These are phyloP conservation scores for Blastobotrys attinorum DNA, from an alignment of 805 yeast genomes.

Conservation along the genomic window DNA sequence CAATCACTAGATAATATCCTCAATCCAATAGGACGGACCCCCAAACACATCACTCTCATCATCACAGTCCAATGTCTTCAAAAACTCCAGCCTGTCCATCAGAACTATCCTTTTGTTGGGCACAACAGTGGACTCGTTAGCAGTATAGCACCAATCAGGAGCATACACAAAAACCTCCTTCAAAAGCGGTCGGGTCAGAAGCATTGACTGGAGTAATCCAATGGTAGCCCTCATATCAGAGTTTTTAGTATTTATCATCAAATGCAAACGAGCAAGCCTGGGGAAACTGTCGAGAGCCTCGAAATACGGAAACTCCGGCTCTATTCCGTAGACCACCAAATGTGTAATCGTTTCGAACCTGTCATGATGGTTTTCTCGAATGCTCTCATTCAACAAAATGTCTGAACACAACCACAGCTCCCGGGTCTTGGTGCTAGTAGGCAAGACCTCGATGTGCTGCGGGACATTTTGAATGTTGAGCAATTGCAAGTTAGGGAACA, in stretches of 20 bases:
- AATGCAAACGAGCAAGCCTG: background rate
- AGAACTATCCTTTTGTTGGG: background rate
- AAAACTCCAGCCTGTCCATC: background rate
- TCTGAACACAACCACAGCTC: background rate
- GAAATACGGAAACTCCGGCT: background rate
- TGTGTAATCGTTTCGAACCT: background rate
- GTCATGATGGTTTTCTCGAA: background rate
- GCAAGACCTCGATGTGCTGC: background rate
- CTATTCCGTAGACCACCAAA: background rate
- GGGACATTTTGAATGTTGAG: background rate
- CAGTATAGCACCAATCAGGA: background rate
- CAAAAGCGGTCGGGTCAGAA: background rate
- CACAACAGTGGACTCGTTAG: background rate
- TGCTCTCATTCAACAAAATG: background rate
- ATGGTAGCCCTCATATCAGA: background rate
- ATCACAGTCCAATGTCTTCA: background rate
- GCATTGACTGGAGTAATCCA: background rate
- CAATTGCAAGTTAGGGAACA: background rate
- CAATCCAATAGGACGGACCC: background rate
- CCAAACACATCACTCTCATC: background rate
- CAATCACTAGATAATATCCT: too few relatives aligned
- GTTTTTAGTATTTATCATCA: background rate
- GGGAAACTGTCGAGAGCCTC: background rate
- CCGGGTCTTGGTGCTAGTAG: background rate
- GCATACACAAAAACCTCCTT: background rate